Evolutionary conservation across 2,329 filamentous ascomycete species (phyloP), one percentile per base, ranked within the genome.

Genomic region (Akanthomyces uredinophilus): DNA sequence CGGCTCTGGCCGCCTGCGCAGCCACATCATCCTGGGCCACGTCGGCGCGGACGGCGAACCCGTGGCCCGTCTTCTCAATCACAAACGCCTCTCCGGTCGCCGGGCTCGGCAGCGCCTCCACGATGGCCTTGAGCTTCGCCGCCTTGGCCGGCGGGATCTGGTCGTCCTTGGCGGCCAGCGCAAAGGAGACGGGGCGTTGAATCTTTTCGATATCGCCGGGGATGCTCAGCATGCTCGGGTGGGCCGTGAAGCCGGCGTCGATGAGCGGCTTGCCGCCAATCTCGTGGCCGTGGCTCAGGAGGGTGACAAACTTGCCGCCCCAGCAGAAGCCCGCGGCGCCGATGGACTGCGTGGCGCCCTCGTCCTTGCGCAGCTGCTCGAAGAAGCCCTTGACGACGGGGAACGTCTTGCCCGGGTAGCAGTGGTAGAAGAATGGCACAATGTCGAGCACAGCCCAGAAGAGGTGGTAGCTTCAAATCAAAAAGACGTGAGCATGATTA

Each of bases 261-360:
- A 85, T 71, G 11, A 86, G 74, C 3, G 75, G 71, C 64, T 69
- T 69, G 43, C 66, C 71, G 20, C 71, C 67, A 5, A 72, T 67
- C 35, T 65, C 66, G 46, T 64, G 64, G 64, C 77, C 74, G 18
- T 77, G 75, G 13, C 78, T 74, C 4, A 87, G 77, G n/a, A 78
- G 69, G 10, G 84, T 69, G 2, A 77, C 72, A 65, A 86, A 79
- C 64, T 82, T 81, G 27, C 83, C 86, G 27, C 85, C 85, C 85
- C 85, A 88, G 75, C 84, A 87, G 73, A 85, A 87, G 0, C 85
- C 86, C 0, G 82, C 82, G 0, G 77, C 81, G 24, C 79, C 83
- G 51, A 87, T 71, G 18, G 72, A 70, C 7, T 74, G 67, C 54
- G 44, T 53, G 5, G 65, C 62, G 13, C 70, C 70, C 44, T 71